Base-by-base conservation (phyloP, 495 filamentous ascomycete species). In the Halenospora varia region DNA sequence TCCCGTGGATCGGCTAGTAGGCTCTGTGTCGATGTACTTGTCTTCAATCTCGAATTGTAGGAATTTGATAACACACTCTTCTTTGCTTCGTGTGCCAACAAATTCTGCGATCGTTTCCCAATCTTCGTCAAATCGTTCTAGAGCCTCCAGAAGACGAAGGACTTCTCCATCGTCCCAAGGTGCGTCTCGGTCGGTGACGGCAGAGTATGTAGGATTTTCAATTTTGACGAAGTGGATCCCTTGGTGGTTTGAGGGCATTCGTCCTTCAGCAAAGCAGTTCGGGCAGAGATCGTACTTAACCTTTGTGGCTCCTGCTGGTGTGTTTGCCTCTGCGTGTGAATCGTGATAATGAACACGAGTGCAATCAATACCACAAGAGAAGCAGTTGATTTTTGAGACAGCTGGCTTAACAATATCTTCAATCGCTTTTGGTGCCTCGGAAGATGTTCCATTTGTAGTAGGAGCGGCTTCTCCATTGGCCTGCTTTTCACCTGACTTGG, bases 11-110 rank as follows among this genome's bases (percentile, higher is more conserved):
- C 77, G 77, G 15, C 81, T 76, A 20, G 81, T 65, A 47, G 84
- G 82, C 63, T 92, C 82, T 13, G 89, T 83, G 49, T 94, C 89
- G 10, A 93, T 73, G 59, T 93, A 96, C 61, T 91, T 90, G 70
- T 93, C 90, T 67, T 93, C 90, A 56, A 96, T 94, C 51, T 92
- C 90, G 23, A 93, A 73, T 66, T 95, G 89, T 60, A 98, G 73
- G 77, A 98, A 98, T 68, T 96, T 92, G 64, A 96, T 76, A 23
- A 97, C 91, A 71, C 94, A 98, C 74, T 98, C 90, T 73, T 98
- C 94, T 39, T 89, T 80, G n/a, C 90, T 96, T 45, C 92, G 82
- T 2, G 89, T 92, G 26, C 88, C 88, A 24, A 98, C 94, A 64
- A 96, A 88, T 57, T 90, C 90, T 0, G 94, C 83, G 56, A 98